Evolutionary conservation across 345 rosid genomes (phyloP), one percentile per base, ranked within the genome.

Genomic region (Aquilaria sinensis): DNA sequence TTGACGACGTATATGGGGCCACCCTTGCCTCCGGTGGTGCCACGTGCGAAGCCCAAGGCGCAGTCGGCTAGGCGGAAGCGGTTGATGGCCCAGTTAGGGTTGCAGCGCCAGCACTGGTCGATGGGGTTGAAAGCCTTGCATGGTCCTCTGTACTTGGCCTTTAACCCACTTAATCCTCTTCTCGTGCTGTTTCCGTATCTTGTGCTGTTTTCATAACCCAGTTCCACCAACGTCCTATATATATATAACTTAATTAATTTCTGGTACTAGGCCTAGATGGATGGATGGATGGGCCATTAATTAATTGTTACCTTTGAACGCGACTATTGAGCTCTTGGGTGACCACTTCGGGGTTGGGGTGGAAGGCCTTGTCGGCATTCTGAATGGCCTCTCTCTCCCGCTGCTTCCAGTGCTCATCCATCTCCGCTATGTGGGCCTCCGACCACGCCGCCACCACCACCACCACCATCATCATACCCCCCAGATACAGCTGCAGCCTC

Each of bases 81-180:
- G 61, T 85, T 68, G 8, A 56, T 51, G 3, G 75, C 81, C 96
- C 98, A 92, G 12, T 84, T 69, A 2, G 67, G 45, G 64, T 80
- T 71, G 65, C 98, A 92, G 51, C 98, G 79, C 96, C 93, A 92
- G 58, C 98, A 89, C 62, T 79, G 67, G 64, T 92, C 96, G 9
- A 92, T 89, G 0, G 98, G 98, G 75, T 92, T 92, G 30, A 86
- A 75, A 47, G 91, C 93, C 48, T 48, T 8, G 73, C 98, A 92
- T 12, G 79, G 76, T 5, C 88, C 87, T 1, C 2, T 30, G 15
- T 3, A 37, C 8, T 37, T 37, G 7, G 3, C 41, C 67, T 34
- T 64, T 53, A 16, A 58, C 59, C 65, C 61, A 61, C 11, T 32
- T 62, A 83, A 12, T 10, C 10, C 52, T 64, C 97, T 80, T 55